Conservation (phyloP, 257 asterid genomes). For the Cordia subcordata region DNA sequence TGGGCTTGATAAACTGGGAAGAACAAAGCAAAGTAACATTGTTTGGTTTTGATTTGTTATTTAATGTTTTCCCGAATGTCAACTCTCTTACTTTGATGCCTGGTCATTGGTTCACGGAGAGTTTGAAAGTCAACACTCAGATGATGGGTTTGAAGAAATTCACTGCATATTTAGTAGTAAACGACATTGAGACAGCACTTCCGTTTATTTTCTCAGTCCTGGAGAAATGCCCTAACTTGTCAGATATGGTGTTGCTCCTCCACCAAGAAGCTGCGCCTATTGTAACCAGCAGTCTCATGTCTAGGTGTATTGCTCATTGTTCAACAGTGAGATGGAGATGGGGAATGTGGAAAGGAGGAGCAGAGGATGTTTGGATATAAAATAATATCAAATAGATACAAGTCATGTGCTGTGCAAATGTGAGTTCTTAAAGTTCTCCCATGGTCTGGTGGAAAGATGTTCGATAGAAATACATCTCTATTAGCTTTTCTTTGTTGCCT, state of each 20-base stretch:
- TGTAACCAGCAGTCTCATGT: conserved; percentile 49
- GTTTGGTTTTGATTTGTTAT: conserved; percentile 45
- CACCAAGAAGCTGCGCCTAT: conserved; percentile 58
- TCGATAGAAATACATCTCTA: not conserved
- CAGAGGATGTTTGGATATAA: conserved; percentile 54
- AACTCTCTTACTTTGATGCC: conserved; percentile 52
- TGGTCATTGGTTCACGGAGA: conserved; percentile 59
- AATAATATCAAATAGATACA: conserved; percentile 24
- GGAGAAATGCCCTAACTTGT: conserved; percentile 43
- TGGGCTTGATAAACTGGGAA: conserved; percentile 39
- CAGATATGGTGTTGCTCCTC: conserved; percentile 40
- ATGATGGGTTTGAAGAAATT: conserved; percentile 53
- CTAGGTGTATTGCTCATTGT: conserved; percentile 44
- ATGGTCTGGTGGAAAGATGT: not conserved
- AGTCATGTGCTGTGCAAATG: not conserved
- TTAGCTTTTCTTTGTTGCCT: no score
- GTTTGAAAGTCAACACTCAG: conserved; percentile 26
- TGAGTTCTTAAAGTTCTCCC: not conserved
- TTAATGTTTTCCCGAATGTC: conserved; percentile 43
- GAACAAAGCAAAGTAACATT: conserved; percentile 31
- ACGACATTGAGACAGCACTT: conserved; percentile 51
- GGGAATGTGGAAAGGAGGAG: conserved; percentile 85
- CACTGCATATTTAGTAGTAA: conserved; percentile 53
- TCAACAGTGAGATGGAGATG: conserved; percentile 67
- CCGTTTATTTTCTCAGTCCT: conserved; percentile 39